Base-by-base conservation (phyloP, 176 grass and related monocot species). In the Musa troglodytarum region DNA sequence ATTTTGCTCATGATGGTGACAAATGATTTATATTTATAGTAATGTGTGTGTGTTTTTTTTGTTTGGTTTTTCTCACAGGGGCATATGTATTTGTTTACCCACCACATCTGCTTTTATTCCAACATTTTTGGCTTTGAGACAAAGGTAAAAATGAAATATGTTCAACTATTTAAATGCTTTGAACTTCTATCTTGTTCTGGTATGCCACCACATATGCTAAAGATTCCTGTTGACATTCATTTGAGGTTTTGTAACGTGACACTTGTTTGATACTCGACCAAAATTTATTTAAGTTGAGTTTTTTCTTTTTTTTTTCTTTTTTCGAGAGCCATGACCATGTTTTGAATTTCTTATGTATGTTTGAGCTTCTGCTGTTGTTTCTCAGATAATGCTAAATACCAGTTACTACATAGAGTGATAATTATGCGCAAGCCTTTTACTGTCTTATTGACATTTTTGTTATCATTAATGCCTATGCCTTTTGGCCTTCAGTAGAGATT, bases 91-190 rank as follows among this genome's bases (percentile, higher is more conserved):
- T 88, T 99, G 78, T 99, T 99, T 83, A 81, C 92, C 76, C 91
- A 82, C 72, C 91, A 99, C 78, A 84, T 95, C 73, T 95, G 96
- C 76, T 95, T 99, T 74, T 99, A 99, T 71, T 95, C 91, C 21
- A 99, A 99, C 81, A 92, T 99, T 85, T 95, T 99, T 73, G 96
- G 96, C 76, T 99, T 86, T 63, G 96, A 99, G 85, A 99, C 88
- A 3, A 95, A 99, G 96, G 96, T 99, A 89, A 59, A 53, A 56
- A 63, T n/a, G 16, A 12, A 70, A 70, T 14, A 70, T 8, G 1
- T 70, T 9, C 14, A 10, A 16, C 20, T 70, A 69, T 20, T 1
- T 70, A 20, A 49, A 50, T 51, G 34, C 20, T 50, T 70, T 50
- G 19, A 11, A 15, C n/a, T 70, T 29, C 50, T 20, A 11, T 1